Conservation (phyloP, 2,329 filamentous ascomycete genomes). For the Neoarthrinium moseri region DNA sequence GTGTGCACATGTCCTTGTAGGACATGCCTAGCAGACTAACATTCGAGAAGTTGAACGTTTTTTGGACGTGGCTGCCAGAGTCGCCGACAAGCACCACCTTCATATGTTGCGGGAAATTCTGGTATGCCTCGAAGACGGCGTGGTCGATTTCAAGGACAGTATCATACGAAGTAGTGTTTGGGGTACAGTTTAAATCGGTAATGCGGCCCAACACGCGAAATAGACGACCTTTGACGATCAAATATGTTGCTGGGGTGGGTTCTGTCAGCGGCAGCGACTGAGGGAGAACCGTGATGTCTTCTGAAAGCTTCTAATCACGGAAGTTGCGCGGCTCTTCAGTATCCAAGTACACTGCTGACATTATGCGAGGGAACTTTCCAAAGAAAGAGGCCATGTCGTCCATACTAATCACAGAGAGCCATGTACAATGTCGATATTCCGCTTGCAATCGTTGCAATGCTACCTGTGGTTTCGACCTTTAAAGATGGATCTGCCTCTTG, state of each 20-base stretch:
- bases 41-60: slow-evolving; percentile 42
- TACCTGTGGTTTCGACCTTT: neutral
- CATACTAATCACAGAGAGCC: slow-evolving; percentile 45
- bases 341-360: slow-evolving; percentile 45
- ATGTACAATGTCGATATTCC: slow-evolving; percentile 36
- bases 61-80: neutral
- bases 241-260: slow-evolving; percentile 47
- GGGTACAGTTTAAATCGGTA: slow-evolving; percentile 32
- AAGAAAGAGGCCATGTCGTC: slow-evolving; percentile 54
- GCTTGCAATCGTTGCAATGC: slow-evolving; percentile 37
- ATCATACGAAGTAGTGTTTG: slow-evolving; percentile 14
- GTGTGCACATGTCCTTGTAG: slow-evolving; percentile 46
- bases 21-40: slow-evolving; percentile 48
- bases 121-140: slow-evolving; percentile 30
- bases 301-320: slow-evolving; percentile 52
- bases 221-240: slow-evolving; percentile 49
- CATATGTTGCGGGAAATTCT: neutral
- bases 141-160: slow-evolving; percentile 32
- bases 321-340: slow-evolving; percentile 49
- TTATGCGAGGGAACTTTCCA: slow-evolving; percentile 47
- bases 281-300: slow-evolving; percentile 46
- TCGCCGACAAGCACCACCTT: neutral
- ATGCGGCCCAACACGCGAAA: slow-evolving; percentile 47
- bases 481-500: too few relatives aligned
- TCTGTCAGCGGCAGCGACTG: slow-evolving; percentile 45